phyloP scores from a whole-genome alignment of 2,329 filamentous ascomycete species.

The Lecanicillium sp. region DNA sequence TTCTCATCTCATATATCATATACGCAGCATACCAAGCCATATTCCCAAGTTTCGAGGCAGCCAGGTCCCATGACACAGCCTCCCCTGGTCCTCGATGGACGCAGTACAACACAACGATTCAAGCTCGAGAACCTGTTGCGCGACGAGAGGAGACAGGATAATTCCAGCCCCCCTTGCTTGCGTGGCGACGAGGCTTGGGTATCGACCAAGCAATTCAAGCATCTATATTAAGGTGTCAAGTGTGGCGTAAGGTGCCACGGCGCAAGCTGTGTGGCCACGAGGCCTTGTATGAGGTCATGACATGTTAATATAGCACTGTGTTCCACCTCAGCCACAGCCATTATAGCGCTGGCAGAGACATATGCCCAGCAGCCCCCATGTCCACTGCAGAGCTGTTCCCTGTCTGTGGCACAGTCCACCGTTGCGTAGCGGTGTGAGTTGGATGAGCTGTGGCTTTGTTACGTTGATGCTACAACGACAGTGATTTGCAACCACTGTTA shows the following conservation, averaged over 20 bases:
- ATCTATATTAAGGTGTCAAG: slow-evolving; percentile 8
- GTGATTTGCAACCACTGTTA: no score
- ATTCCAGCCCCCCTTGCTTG: slow-evolving; percentile 1
- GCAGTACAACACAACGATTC: background rate
- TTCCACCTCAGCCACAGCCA: slow-evolving; percentile 7
- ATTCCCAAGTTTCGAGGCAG: background rate
- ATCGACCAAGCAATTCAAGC: slow-evolving; percentile 2
- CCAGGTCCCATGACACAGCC: slow-evolving; percentile 8
- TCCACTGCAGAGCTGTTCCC: no score
- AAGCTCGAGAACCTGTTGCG: background rate
- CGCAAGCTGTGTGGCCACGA: slow-evolving; percentile 10
- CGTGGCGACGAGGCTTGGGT: slow-evolving; percentile 12
- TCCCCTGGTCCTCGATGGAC: background rate
- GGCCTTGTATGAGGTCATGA: slow-evolving; percentile 13
- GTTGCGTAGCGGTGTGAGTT: background rate
- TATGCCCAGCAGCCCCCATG: no score
- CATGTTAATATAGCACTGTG: background rate
- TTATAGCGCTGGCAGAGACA: slow-evolving; percentile 1
- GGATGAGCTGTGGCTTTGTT: no score
- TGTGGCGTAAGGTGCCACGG: slow-evolving; percentile 5
- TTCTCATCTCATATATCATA: background rate
- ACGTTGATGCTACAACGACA: no score
- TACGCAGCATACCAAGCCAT: no score
- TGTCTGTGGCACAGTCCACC: no score
- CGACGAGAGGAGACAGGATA: background rate